Evolutionary conservation across 306 rosid genomes (phyloP).

Genomic region (Castanospermum australe): DNA sequence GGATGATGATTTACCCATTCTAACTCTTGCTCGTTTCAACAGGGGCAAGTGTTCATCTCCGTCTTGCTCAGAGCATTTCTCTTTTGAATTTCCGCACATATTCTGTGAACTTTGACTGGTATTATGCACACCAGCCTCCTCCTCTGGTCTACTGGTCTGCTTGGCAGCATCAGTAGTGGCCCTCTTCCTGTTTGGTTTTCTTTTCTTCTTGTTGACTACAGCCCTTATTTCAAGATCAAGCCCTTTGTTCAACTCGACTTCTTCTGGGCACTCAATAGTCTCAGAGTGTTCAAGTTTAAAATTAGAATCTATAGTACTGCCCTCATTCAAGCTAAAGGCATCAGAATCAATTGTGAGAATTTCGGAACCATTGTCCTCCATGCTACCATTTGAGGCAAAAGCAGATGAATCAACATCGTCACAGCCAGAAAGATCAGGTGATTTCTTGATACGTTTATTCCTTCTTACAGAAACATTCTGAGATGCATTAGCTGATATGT

Average conservation of each 20-base stretch:
- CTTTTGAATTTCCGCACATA: slow-evolving; percentile 45
- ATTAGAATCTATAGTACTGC: slow-evolving; percentile 70
- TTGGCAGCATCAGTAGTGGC: slow-evolving; percentile 49
- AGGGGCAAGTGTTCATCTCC: slow-evolving; percentile 95
- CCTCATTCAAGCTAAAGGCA: slow-evolving; percentile 66
- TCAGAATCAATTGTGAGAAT: slow-evolving; percentile 75
- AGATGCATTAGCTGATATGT: slow-evolving; percentile 39
- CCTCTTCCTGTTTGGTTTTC: slow-evolving; percentile 83
- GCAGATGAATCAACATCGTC: slow-evolving; percentile 60
- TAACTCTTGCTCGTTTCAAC: slow-evolving; percentile 91
- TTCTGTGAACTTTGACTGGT: slow-evolving; percentile 48
- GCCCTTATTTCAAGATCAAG: slow-evolving; percentile 68
- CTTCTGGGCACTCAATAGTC: slow-evolving; percentile 57
- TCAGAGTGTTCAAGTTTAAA: slow-evolving; percentile 56
- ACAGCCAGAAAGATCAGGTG: slow-evolving; percentile 62
- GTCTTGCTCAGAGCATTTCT: slow-evolving; percentile 62
- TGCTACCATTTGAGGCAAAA: slow-evolving; percentile 58
- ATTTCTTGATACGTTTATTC: slow-evolving; percentile 52
- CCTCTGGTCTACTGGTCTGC: slow-evolving; percentile 40
- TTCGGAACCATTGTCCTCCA: slow-evolving; percentile 73
- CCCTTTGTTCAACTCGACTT: slow-evolving; percentile 56
- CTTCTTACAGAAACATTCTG: slow-evolving; percentile 46
- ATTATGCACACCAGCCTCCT: slow-evolving; percentile 47
- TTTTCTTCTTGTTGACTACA: slow-evolving; percentile 70
- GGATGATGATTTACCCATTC: slow-evolving; percentile 77